A percentile compares a stretch with the other conserved stretches of the same genome.
Evolutionary conservation across 2,329 filamentous ascomycete genomes (phyloP).

Genomic region (Microcyclosporella mali): DNA sequence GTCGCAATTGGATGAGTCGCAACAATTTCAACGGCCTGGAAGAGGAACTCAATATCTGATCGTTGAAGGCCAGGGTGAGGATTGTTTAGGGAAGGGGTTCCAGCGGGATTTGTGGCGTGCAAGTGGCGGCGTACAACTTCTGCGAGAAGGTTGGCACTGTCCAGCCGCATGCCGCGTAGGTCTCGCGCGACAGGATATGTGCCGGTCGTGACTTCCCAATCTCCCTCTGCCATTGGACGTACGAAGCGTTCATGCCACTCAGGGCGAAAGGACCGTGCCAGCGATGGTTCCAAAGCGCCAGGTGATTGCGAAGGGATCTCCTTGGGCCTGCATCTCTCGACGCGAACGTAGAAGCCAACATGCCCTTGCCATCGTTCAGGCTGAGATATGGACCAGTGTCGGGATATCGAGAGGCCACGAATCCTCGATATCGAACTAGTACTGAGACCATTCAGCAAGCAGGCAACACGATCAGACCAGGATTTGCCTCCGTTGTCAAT

Average conservation of each 20-base stretch:
- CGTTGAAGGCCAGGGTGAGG: neutral
- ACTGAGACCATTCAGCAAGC: slow-evolving; percentile 16
- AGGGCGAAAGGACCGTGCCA: slow-evolving; percentile 5
- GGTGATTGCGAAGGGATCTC: slow-evolving; percentile 1
- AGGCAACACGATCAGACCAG: slow-evolving; percentile 7
- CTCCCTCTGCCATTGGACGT: slow-evolving; percentile 4
- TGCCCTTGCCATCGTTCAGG: slow-evolving; percentile 23
- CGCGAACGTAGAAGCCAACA: slow-evolving; percentile 24
- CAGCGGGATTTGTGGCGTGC: neutral
- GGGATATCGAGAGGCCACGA: slow-evolving; percentile 18
- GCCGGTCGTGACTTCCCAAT: slow-evolving; percentile 15
- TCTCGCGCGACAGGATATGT: slow-evolving; percentile 19
- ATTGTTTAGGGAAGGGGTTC: neutral
- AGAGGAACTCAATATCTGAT: slow-evolving; percentile 15
- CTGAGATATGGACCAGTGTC: slow-evolving; percentile 19
- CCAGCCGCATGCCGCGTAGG: slow-evolving; percentile 17
- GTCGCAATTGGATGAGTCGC: slow-evolving; percentile 19
- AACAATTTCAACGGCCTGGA: slow-evolving; percentile 20
- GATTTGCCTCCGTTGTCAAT: slow-evolving; percentile 13
- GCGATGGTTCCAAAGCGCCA: slow-evolving; percentile 1
- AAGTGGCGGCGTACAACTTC: slow-evolving; percentile 11
- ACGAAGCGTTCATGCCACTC: slow-evolving; percentile 13
- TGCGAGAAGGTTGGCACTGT: slow-evolving; percentile 21
- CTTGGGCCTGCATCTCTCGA: slow-evolving; percentile 11
- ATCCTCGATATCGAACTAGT: slow-evolving; percentile 12